Evolutionary conservation across 352 stramenopile species (phyloP), one percentile per base, ranked within the genome.

Genomic region (Thalassiosira hispida): DNA sequence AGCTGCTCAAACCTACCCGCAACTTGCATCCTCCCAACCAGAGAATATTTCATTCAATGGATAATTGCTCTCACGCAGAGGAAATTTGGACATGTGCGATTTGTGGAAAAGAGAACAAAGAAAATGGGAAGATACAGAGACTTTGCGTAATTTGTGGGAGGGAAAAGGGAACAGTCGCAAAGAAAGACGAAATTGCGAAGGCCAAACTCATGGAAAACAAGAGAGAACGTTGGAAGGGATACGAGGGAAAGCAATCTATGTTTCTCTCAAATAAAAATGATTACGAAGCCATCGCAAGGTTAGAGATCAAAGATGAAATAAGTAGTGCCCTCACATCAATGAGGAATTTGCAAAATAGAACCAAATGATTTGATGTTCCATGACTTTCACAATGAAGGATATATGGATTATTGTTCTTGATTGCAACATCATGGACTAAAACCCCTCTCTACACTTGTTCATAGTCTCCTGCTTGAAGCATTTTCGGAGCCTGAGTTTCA

Each of bases 101-200:
- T 35, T 77, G 68, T 47, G 68, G 68, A 35, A 62, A 63, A 61
- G 7, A 22, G 12, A 60, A 77, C 20, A 16, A 16, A 1, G 67
- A 76, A 46, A 47, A 42, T n/a, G 27, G 62, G 14, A 59, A 76
- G 11, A 77, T 57, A 16, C 57, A 69, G 18, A 20, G 56, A 42
- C 18, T 62, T 62, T 77, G 68, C 14, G 22, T 55, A 18, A 67
- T 42, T 9, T 77, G 68, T 77, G 68, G 68, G 1, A 77, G 56
- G n/a, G 25, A 64, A 38, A 61, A 61, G 14, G 60, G 60, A 44
- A 73, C 64, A 18, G 18, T 35, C 53, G 40, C 55, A 61, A 53
- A 42, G 6, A 68, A 68, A 52, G 23, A 76, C 14, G 49, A 73
- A 40, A 25, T 44, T n/a, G n/a, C 12, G 16, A 62, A 42, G 20